phyloP scores from a whole-genome alignment of 1,139 yeast species.

The Meyerozyma athensensis region DNA sequence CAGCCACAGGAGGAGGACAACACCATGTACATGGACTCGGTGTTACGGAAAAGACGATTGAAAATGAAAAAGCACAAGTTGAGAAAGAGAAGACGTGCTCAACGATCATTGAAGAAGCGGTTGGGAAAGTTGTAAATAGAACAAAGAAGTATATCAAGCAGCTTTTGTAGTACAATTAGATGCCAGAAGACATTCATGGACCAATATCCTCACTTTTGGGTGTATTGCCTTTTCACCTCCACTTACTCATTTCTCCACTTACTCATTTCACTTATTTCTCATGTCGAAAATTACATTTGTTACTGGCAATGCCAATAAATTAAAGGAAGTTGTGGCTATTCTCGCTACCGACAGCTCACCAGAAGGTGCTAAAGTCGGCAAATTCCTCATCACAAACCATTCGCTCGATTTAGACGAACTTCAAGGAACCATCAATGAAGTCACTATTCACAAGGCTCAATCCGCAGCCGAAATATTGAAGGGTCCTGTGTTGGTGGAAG shows the following conservation, averaged over 20 bases:
- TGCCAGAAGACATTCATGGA: too few relatives aligned
- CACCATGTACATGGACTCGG: constrained; percentile 49
- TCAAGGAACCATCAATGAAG: constrained; percentile 83
- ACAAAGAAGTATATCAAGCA: neutral
- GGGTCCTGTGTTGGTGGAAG: constrained; percentile 92
- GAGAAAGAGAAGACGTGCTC: constrained; percentile 67
- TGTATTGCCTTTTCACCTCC: neutral
- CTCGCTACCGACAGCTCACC: constrained; percentile 33
- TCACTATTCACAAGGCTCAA: constrained; percentile 74
- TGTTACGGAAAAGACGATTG: constrained; percentile 62
- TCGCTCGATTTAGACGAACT: constrained; percentile 81
- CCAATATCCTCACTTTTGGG: neutral
- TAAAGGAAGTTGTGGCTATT: constrained; percentile 77
- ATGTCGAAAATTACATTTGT: constrained; percentile 52
- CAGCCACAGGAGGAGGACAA: constrained; percentile 14
- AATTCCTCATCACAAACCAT: constrained; percentile 50
- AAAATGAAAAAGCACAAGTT: constrained; percentile 73
- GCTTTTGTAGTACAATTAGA: too few relatives aligned
- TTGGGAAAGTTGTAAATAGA: constrained; percentile 34
- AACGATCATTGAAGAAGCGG: constrained; percentile 54
- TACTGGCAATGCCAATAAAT: constrained; percentile 85
- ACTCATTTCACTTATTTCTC: neutral
- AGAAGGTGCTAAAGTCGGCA: constrained; percentile 39
- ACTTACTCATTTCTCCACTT: neutral
- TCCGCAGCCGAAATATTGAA: constrained; percentile 58